Evolutionary conservation across 441 rosid species (phyloP), one percentile per base, ranked within the genome.

Genomic region (Eutrema salsugineum): DNA sequence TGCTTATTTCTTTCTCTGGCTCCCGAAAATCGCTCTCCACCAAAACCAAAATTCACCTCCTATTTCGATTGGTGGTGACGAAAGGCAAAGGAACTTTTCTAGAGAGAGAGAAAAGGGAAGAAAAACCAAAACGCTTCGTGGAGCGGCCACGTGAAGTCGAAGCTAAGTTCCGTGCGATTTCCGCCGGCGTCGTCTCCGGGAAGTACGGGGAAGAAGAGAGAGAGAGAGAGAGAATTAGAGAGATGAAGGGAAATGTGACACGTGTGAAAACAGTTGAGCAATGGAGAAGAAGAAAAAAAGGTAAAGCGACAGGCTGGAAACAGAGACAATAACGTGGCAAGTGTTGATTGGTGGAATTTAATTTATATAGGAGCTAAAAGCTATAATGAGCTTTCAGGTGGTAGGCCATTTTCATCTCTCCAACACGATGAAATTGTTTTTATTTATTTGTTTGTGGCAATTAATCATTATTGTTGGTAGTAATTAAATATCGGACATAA

Each of bases 11-110:
- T 53, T 77, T 68, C 16, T 48, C 14, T 57, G 58, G 40, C 10
- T 61, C 43, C 71, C 82, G 83, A 12, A 36, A 48, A 67, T 76
- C 65, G 32, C 82, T 85, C 80, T 70, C 71, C 77, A 59, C 50
- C 72, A 63, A 28, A 27, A 43, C 66, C 75, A 82, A 80, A 44
- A 32, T 32, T 27, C 47, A 24, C 38, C 27, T 2, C 4, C 4
- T 22, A 2, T 22, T 48, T 62, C 42, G 36, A 22, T 44, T 47
- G 51, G 64, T 53, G 73, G 73, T 51, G 50, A 15, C 48, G 16
- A 61, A 20, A 36, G 36, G 16, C 33, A 0, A 28, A 27, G 10
- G 48, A 63, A 24, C 1, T 54, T 38, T 33, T 50, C 11, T 17
- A 65, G 54, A 47, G 49, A 62, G 68, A 60, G 61, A 40, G 15